These are phyloP conservation scores for Cajanus cajan DNA, from an alignment of 306 rosid genomes.

Conservation along the genomic window DNA sequence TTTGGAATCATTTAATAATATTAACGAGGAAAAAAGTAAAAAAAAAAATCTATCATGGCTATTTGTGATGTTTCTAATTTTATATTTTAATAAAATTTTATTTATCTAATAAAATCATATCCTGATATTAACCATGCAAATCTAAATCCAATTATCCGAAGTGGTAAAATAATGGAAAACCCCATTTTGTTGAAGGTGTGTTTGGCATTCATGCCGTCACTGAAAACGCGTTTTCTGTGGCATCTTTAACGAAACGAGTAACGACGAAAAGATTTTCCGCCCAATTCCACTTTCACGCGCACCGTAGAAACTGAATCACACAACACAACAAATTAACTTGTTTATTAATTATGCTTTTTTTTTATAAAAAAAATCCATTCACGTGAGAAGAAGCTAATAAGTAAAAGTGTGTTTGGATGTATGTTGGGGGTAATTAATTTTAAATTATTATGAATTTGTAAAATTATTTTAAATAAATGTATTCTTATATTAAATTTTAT, in stretches of 20 bases:
- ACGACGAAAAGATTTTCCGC: slow-evolving; percentile 32
- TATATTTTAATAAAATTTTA: background rate
- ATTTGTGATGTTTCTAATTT: background rate
- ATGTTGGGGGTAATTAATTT: no score
- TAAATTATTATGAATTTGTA: no score
- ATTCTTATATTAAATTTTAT: no score
- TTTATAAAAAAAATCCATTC: background rate
- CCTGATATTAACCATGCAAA: no score
- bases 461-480: no score
- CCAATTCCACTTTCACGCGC: background rate
- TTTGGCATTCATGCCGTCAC: slow-evolving; percentile 1
- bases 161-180: background rate
- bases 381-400: background rate
- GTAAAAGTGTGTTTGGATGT: no score
- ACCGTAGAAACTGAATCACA: background rate
- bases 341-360: background rate
- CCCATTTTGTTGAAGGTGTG: background rate
- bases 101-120: background rate
- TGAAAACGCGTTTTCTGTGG: slow-evolving; percentile 13
- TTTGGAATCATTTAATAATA: no score
- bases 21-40: background rate
- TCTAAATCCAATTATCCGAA: background rate
- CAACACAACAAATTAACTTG: background rate
- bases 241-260: background rate
- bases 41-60: no score